Evolutionary conservation across 2,329 filamentous ascomycete species (phyloP), one percentile per base, ranked within the genome.

Genomic region (Cercospora zeina): DNA sequence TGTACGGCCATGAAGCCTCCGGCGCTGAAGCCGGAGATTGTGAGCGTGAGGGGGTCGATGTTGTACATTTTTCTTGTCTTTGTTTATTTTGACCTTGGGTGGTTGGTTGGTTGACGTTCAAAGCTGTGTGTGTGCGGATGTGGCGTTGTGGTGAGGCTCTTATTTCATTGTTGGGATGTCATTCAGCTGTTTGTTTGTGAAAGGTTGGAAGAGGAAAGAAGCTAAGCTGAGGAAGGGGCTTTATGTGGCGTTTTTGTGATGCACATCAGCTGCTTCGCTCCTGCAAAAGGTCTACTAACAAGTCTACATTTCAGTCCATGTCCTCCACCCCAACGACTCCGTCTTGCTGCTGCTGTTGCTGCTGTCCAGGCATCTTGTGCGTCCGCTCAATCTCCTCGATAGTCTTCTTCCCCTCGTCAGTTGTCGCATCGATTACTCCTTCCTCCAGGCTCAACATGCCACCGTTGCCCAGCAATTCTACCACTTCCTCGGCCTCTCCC

Each of bases 401-500:
- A 8, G 66, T 62, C 62, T 73, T 74, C 66, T 68, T 69, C 11
- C 74, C 74, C 62, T 76, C 74, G 37, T 75, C 74, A 3, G 74
- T 76, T 8, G 74, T 99, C 1, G 92, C 91, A 78, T 99, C 95
- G 69, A 99, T 96, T 56, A 99, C 91, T 54, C 96, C 88, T 73
- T 96, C 88, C 75, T 97, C 92, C 55, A 99, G 76, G 74, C 90
- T 96, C 68, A 99, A 78, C 81, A 97, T 93, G 37, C 90, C 91
- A 14, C 91, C 91, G 79, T 95, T 84, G 31, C 91, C 86, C 64
- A 96, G 79, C 73, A 92, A 85, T 69, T 87, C 89, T 16, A 96
- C 90, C 54, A 96, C 80, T 69, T 91, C 88, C 77, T 96, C 92
- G 0, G 92, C 92, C 69, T 96, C 91, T 31, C 91, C 88, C 0